Conservation (phyloP, 495 filamentous ascomycete species). For the Penicillium riverlandense region DNA sequence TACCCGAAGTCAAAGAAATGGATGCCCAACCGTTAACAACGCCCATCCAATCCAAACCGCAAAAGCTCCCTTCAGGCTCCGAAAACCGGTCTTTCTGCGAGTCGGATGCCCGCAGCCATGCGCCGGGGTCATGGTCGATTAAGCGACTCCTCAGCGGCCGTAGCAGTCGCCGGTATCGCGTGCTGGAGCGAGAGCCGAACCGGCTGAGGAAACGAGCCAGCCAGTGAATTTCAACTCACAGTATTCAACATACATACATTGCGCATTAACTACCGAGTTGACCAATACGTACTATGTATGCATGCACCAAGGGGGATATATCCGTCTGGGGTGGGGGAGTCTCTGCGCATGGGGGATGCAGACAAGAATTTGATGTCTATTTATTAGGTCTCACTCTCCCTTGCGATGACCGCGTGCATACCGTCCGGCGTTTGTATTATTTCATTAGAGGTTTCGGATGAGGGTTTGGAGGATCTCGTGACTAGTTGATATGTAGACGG, state of each 20-base stretch:
- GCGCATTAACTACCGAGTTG: too few relatives aligned
- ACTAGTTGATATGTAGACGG: too few relatives aligned
- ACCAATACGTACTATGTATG: too few relatives aligned
- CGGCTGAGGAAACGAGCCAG: constrained; percentile 32
- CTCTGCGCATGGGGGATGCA: too few relatives aligned
- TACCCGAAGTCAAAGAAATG: neutral
- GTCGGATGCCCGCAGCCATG: neutral
- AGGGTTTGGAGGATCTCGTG: too few relatives aligned
- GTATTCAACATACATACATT: neutral
- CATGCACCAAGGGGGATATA: too few relatives aligned
- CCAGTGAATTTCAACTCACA: constrained; percentile 4
- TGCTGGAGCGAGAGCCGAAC: constrained; percentile 39
- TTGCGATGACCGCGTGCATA: too few relatives aligned
- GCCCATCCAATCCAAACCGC: neutral
- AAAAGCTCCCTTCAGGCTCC: neutral
- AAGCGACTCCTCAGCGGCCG: constrained; percentile 31
- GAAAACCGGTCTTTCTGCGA: neutral
- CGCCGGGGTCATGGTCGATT: constrained; percentile 30
- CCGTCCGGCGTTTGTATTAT: too few relatives aligned
- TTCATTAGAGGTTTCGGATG: too few relatives aligned
- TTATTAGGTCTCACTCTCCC: too few relatives aligned
- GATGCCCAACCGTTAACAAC: neutral
- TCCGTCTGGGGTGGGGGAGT: too few relatives aligned
- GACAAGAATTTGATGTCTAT: too few relatives aligned
- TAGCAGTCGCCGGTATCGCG: constrained; percentile 30